Evolutionary conservation across 768 basidiomycete genomes (phyloP), one percentile per base, ranked within the genome.

Genomic region (Postia placenta): DNA sequence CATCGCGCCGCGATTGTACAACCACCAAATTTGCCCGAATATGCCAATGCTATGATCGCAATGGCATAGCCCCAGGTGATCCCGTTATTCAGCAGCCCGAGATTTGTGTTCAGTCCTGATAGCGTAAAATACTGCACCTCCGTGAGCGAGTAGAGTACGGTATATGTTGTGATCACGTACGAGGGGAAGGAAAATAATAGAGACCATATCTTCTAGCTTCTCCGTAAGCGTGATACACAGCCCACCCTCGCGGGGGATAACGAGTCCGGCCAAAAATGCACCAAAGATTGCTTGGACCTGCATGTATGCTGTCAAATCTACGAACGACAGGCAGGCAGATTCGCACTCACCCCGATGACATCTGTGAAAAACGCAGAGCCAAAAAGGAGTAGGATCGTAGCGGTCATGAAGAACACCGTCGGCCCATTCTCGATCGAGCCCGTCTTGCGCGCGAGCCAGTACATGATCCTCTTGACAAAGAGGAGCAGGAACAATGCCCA

Each of bases 131-230:
- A 98, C 83, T 90, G 44, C 30, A 11, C 14, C 46, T 24, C n/a
- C 26, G 26, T 42, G 23, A 58, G 35, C 43, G 33, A 3, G 14
- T 33, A 3, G 15, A 19, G 25, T 17, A 47, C 33, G 25, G 40
- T 42, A 15, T 5, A 22, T 45, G 35, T 11, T 22, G 20, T 24
- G 15, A 49, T 45, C 9, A 64, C 74, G 52, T 60, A 90, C 88
- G 44, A 95, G 70, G 3, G 93, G 93, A 11, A 96, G 69, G 68
- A 96, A 94, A 38, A 94, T 82, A 51, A 94, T 85, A 0, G 88
- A 69, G 2, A 94, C 88, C 78, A 95, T 83, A 67, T 97, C 95
- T 68, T 99, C 96, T n/a, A 98, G 70, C 61, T 95, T 97, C 58
- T 95, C 91, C 0, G 90, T 92, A n/a, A 98, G 69, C 0, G 83